Base-by-base conservation (phyloP, 2,329 filamentous ascomycete genomes). In the Cercospora berteroae region DNA sequence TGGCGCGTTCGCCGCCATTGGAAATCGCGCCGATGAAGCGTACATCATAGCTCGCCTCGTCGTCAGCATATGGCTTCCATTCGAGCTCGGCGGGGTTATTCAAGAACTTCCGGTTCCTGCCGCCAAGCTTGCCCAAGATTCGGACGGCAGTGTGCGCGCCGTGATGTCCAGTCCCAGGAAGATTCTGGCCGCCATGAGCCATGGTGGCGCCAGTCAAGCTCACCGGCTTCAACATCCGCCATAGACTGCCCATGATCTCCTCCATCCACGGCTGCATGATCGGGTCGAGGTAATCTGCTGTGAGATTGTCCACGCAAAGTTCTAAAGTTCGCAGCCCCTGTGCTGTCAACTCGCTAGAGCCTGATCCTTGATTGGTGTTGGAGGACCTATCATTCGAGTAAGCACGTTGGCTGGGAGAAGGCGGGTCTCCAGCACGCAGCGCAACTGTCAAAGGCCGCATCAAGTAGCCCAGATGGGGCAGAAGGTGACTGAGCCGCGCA, bases 231-330 rank as follows among this genome's bases (percentile, higher is more conserved):
- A 99, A 85, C 78, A 99, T 96, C 70, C 97, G 94, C 85, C 96
- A 99, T 1, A 99, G 84, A 1, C 94, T 94, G 57, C 93, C 95
- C 95, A 99, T 99, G 55, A 99, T 84, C 77, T 99, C 95, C 74
- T 99, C 94, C 79, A 99, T 98, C 27, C 98, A 96, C 0, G 95
- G 96, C 2, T 94, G 93, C 94, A 99, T 99, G 74, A 99, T 98
- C 0, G 95, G 96, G 74, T 99, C 95, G 13, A 99, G 83, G 76
- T 99, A 99, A 75, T 99, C 95, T 0, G 95, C 94, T 0, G 96
- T 99, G 0, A 99, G 85, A 74, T 99, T 99, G 71, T 99, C 95
- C 18, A 99, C 95, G 75, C 95, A 99, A 1, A 99, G 86, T 76
- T 99, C 95, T 5, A 99, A 83, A 0, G 95, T 99, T 29, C 96